These are phyloP conservation scores for Fraxinus latifolia DNA, from an alignment of 305 asterid species.

Conservation along the genomic window DNA sequence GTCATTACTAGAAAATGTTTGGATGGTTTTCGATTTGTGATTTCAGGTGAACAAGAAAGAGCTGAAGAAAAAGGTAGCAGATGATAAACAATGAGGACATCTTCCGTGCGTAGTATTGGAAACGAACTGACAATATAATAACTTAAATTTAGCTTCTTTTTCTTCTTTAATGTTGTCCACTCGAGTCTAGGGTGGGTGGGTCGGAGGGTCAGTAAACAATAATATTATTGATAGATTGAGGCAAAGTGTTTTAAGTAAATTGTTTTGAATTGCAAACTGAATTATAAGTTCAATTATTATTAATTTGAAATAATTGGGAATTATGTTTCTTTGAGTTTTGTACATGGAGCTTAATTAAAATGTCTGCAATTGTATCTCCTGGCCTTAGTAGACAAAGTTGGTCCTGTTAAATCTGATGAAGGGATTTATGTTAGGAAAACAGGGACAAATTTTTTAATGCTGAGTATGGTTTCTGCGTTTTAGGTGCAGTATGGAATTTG, in stretches of 20 bases:
- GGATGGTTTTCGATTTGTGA: not conserved
- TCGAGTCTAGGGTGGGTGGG: not conserved
- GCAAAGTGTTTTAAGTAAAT: not conserved
- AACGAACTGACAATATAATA: not conserved
- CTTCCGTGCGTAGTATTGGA: not conserved
- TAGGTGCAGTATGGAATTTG: not conserved
- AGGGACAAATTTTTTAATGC: not conserved
- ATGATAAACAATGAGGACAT: constrained; percentile 13
- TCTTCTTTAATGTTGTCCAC: not conserved
- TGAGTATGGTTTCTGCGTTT: not conserved
- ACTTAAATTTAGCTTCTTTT: not conserved
- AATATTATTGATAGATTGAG: not conserved
- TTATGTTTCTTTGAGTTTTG: not conserved
- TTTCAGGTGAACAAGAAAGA: constrained; percentile 89
- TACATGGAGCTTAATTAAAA: not conserved
- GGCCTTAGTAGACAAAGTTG: not conserved
- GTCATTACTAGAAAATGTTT: not conserved
- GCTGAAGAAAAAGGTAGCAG: constrained; percentile 60
- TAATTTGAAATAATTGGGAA: not conserved
- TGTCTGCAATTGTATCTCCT: not conserved
- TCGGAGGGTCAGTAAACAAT: not conserved
- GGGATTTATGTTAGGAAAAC: not conserved
- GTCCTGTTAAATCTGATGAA: not conserved
- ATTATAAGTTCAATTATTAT: not conserved
- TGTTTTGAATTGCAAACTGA: not conserved